Conservation (phyloP, 495 filamentous ascomycete species). For the Pyrenula massariospora region DNA sequence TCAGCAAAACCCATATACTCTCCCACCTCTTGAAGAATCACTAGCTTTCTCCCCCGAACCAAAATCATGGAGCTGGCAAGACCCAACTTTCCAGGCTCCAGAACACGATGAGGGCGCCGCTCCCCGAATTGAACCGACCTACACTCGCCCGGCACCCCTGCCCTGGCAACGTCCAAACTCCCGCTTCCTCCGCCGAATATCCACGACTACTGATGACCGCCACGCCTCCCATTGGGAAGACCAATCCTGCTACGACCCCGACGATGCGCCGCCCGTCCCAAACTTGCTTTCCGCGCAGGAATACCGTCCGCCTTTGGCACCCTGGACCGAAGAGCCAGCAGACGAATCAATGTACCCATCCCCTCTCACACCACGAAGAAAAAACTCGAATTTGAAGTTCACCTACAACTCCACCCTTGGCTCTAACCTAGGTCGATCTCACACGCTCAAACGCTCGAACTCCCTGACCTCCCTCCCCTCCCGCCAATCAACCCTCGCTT, state of each 20-base stretch:
- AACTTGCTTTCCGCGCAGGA: not conserved
- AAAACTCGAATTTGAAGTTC: not conserved
- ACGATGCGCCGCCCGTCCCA: not conserved
- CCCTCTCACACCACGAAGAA: not conserved
- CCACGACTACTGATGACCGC: not conserved
- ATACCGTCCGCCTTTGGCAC: not conserved
- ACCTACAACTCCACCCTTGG: not conserved
- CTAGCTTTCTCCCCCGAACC: not conserved
- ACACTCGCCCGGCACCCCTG: not conserved
- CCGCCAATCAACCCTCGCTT: not conserved
- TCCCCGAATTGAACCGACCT: not conserved
- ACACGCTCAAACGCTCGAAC: not conserved
- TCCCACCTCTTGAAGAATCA: not conserved
- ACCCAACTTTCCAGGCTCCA: not conserved
- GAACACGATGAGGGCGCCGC: not conserved
- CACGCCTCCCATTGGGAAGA: not conserved
- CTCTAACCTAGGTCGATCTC: not conserved
- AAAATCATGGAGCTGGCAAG: not conserved
- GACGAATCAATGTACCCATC: not conserved
- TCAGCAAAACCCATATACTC: not conserved
- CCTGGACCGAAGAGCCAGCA: not conserved
- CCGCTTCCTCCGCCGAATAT: not conserved
- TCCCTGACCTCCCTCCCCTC: not conserved
- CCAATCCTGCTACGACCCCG: not conserved
- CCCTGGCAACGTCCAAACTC: not conserved